These are phyloP conservation scores for Magnolia sinica DNA, from an alignment of 164 flowering plant species.

Conservation along the genomic window DNA sequence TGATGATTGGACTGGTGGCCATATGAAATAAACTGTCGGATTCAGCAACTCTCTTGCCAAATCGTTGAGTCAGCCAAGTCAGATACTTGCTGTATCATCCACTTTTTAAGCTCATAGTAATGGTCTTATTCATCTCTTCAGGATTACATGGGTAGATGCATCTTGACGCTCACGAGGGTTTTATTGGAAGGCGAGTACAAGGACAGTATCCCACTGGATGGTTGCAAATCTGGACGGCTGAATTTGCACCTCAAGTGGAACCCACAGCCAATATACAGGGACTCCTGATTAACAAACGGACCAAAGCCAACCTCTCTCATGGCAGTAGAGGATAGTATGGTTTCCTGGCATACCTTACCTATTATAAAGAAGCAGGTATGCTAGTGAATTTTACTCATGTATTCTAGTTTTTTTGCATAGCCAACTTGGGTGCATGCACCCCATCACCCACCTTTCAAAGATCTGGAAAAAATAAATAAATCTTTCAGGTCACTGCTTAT, in stretches of 20 bases:
- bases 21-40: too few relatives aligned
- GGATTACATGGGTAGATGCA: constrained; percentile 92
- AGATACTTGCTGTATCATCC: too few relatives aligned
- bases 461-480: neutral
- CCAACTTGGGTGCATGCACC: neutral
- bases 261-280: constrained; percentile 84
- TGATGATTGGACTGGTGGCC: too few relatives aligned
- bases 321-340: neutral
- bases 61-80: too few relatives aligned
- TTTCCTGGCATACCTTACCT: neutral
- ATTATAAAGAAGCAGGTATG: neutral
- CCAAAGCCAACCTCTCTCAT: neutral
- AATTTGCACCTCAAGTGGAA: constrained; percentile 83
- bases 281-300: constrained; percentile 30
- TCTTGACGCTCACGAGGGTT: constrained; percentile 87
- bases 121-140: constrained; percentile 25
- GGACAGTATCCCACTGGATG: constrained; percentile 64
- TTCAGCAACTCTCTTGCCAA: too few relatives aligned
- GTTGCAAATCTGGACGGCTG: constrained; percentile 67
- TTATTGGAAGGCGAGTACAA: constrained; percentile 82
- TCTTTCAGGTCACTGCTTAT: neutral
- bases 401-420: constrained; percentile 1
- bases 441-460: neutral
- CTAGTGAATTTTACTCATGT: neutral
- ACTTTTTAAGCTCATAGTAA: neutral